These are phyloP conservation scores for Leishmania lainsoni DNA, from an alignment of 208 protist genomes.

Conservation along the genomic window DNA sequence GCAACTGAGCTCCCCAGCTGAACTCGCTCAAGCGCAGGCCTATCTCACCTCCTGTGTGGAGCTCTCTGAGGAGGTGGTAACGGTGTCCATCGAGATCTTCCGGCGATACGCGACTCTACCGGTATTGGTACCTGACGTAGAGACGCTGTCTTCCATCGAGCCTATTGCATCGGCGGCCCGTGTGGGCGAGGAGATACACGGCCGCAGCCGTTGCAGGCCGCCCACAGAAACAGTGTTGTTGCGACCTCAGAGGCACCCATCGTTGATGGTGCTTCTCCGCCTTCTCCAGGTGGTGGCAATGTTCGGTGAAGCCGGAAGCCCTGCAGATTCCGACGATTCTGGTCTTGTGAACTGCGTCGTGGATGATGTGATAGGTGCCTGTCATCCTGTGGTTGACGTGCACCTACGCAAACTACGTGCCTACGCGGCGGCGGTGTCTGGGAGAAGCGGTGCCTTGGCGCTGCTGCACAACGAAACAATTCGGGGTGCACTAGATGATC, in stretches of 20 bases:
- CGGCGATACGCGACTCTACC: slow-evolving; percentile 42
- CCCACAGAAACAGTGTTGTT: neutral
- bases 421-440: slow-evolving; percentile 47
- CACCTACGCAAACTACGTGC: slow-evolving; percentile 29
- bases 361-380: neutral
- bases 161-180: neutral
- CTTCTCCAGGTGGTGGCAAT: slow-evolving; percentile 22
- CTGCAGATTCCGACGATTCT: neutral
- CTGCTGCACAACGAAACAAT: slow-evolving; percentile 32
- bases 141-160: neutral
- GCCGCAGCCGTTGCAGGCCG: neutral
- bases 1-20: neutral
- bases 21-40: neutral
- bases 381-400: slow-evolving; percentile 19
- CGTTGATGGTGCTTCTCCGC: slow-evolving; percentile 44
- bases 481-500: slow-evolving; percentile 32
- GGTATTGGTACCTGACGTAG: neutral
- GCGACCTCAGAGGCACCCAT: slow-evolving; percentile 10
- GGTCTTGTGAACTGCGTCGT: neutral
- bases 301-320: slow-evolving; percentile 19
- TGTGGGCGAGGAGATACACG: neutral
- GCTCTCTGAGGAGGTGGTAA: slow-evolving; percentile 21
- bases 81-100: slow-evolving; percentile 36
- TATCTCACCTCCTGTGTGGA: slow-evolving; percentile 2
- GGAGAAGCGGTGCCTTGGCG: slow-evolving; percentile 30